Conservation (phyloP, 495 filamentous ascomycete species). For the Corynascus novoguineensis region DNA sequence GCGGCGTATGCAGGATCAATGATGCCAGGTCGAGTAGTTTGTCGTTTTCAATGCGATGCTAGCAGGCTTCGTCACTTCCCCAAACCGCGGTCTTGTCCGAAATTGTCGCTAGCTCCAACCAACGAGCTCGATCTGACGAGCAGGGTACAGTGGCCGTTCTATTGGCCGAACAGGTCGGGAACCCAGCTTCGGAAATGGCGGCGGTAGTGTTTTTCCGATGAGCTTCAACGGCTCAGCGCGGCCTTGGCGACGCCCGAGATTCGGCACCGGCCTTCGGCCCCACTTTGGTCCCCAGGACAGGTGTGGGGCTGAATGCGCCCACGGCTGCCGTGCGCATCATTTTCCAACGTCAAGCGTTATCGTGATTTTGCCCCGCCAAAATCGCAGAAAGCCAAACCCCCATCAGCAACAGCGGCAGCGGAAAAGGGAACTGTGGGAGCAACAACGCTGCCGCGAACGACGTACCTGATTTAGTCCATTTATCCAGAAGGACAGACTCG, state of each 20-base stretch:
- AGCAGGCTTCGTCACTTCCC: slow-evolving; percentile 19
- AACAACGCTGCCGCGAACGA: not conserved
- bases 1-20: slow-evolving; percentile 3
- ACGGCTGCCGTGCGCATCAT: not conserved
- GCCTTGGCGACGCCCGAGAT: not conserved
- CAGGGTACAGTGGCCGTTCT: slow-evolving; percentile 4
- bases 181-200: slow-evolving; percentile 1
- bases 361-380: slow-evolving; percentile 7
- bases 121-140: slow-evolving; percentile 2
- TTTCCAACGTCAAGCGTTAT: not conserved
- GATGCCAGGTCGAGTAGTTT: not conserved
- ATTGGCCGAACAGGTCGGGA: slow-evolving; percentile 1
- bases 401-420: not conserved
- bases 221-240: too few species aligned
- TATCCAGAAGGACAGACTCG: too few species aligned
- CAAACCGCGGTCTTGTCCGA: slow-evolving; percentile 12
- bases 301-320: not conserved
- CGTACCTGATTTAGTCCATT: too few species aligned
- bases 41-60: slow-evolving; percentile 1
- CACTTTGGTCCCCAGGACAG: not conserved
- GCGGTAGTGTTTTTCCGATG: slow-evolving; percentile 18
- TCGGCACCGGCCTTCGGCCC: not conserved
- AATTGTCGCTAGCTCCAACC: slow-evolving; percentile 16
- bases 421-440: not conserved
- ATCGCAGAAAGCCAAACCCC: not conserved